Base-by-base conservation (phyloP, 176 grass and related monocot genomes). In the Eragrostis nindensis region DNA sequence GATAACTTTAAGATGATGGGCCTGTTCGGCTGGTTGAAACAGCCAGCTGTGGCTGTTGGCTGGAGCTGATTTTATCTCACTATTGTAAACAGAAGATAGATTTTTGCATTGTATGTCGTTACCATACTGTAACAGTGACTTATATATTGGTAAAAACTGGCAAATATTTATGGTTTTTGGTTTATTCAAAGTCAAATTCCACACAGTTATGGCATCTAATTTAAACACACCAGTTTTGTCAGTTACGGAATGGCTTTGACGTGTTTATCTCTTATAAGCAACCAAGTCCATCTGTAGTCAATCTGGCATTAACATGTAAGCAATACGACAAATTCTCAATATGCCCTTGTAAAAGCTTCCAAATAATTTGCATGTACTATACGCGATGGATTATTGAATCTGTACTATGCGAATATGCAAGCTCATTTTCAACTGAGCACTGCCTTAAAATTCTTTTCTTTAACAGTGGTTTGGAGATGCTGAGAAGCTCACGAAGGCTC, bases 401-500 rank as follows among this genome's bases (percentile, higher is more conserved):
- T 52, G 15, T 21, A 52, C 44, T 63, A 48, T 69, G 17, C 36
- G 71, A 62, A n/a, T 50, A 62, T 74, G 32, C 53, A 32, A 49
- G 11, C 11, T 87, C 68, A 70, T 82, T 87, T 87, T 47, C 18
- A 82, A 86, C 63, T 2, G 70, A 74, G 47, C 32, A 81, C 30
- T 78, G 3, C 66, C 71, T 48, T 88, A n/a, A n/a, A 24, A 78
- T 66, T 0, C 40, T 67, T 83, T 64, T 69, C 49, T 84, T 63
- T 39, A 63, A 88, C 90, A 98, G 96, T 98, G 96, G 96, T 98
- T 98, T 88, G 96, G 96, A 74, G 96, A 98, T 82, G 92, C 92
- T 73, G 96, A 95, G 84, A 98, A 98, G 78, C 91, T 98, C 57
- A 95, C 96, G 1, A 98, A 93, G 71, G 92, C 96, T n/a, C 90